Evolutionary conservation across 352 stramenopile species (phyloP).

Genomic region (Phytophthora pluvialis): DNA sequence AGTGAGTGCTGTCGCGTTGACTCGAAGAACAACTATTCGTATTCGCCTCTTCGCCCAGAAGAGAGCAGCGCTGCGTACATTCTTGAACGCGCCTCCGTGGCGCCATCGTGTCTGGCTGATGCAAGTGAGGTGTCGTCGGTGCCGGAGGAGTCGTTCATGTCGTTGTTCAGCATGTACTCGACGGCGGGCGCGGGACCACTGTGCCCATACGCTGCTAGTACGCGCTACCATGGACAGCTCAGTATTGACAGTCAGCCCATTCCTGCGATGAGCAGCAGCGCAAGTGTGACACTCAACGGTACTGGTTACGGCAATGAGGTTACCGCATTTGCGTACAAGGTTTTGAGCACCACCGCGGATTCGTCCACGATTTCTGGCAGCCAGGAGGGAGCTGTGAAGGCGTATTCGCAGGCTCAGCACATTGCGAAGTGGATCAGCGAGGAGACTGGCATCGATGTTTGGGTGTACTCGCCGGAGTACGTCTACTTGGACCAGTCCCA

Average conservation of each 20-base stretch:
- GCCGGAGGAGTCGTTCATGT: conserved; percentile 64
- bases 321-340: conserved; percentile 77
- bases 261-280: conserved; percentile 35
- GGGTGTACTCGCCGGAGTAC: conserved; percentile 69
- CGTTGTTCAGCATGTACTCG: conserved; percentile 74
- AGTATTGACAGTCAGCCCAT: conserved; percentile 67
- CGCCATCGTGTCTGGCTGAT: conserved; percentile 50
- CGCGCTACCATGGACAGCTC: conserved; percentile 73
- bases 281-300: conserved; percentile 54
- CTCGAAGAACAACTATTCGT: conserved; percentile 37
- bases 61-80: conserved; percentile 34
- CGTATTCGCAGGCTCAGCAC: conserved; percentile 62
- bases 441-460: conserved; percentile 68
- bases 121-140: conserved; percentile 44
- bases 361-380: conserved; percentile 29
- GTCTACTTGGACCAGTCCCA: conserved; percentile 78
- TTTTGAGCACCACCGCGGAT: conserved; percentile 38
- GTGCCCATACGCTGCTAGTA: conserved; percentile 65
- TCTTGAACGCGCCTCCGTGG: conserved; percentile 23
- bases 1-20: conserved; percentile 76
- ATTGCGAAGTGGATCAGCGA: conserved; percentile 75
- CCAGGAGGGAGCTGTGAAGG: conserved; percentile 46
- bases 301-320: conserved; percentile 53
- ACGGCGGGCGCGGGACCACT: conserved; percentile 47
- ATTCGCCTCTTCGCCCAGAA: conserved; percentile 46